Percentiles rank a stretch among this genome's conserved stretches.
These are phyloP conservation scores for Abelmoschus esculentus DNA, from an alignment of 345 rosid genomes.

Conservation along the genomic window DNA sequence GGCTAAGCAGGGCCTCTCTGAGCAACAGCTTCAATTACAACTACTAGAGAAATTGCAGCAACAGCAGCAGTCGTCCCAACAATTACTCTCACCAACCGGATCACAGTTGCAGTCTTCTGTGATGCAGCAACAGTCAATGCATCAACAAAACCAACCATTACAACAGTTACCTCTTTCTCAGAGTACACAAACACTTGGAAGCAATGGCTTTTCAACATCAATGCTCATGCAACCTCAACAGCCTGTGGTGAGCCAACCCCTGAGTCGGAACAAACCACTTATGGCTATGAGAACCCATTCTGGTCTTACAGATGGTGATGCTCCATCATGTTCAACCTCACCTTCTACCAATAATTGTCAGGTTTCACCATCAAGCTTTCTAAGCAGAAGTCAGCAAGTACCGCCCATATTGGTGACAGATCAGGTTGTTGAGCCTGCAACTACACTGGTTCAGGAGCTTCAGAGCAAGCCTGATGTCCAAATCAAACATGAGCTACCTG, in stretches of 20 bases:
- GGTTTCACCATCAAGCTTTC: conserved; percentile 54
- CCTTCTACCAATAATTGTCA: conserved; percentile 89
- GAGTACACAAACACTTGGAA: conserved; percentile 47
- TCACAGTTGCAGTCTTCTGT: conserved; percentile 62
- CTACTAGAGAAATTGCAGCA: conserved; percentile 59
- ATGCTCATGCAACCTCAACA: conserved; percentile 50
- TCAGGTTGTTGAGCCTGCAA: conserved; percentile 44
- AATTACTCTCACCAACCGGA: conserved; percentile 46
- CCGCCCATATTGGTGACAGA: conserved; percentile 50
- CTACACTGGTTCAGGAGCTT: conserved; percentile 55
- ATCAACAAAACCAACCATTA: conserved; percentile 45
- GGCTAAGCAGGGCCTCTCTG: conserved; percentile 59
- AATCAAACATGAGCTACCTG: conserved; percentile 51
- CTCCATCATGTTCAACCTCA: conserved; percentile 91
- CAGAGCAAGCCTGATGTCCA: conserved; percentile 53
- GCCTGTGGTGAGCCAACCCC: conserved; percentile 46
- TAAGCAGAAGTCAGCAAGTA: conserved; percentile 55
- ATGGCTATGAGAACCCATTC: conserved; percentile 51
- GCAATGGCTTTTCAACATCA: conserved; percentile 55
- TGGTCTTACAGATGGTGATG: conserved; percentile 73
- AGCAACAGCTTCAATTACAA: conserved; percentile 74
- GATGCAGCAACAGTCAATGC: conserved; percentile 47
- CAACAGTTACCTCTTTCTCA: conserved; percentile 49
- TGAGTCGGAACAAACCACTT: conserved; percentile 43
- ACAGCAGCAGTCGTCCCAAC: conserved; percentile 56